phyloP scores from a whole-genome alignment of 257 asterid species.

The Penstemon davidsonii region DNA sequence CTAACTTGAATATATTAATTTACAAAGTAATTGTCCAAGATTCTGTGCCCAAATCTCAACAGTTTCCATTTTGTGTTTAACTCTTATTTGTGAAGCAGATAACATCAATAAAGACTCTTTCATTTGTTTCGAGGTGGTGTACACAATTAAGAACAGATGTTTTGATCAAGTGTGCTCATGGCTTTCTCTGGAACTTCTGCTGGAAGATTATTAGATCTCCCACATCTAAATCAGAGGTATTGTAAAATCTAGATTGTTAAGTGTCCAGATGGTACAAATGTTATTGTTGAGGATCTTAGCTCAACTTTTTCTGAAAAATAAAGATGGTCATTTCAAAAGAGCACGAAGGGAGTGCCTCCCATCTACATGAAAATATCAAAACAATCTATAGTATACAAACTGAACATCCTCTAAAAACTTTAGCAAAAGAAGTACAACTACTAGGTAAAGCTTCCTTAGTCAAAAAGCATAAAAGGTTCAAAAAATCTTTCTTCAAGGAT shows the following conservation, averaged over 20 bases:
- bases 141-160: constrained; percentile 43
- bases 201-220: constrained; percentile 62
- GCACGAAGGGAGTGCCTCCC: no score
- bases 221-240: constrained; percentile 68
- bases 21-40: constrained; percentile 5
- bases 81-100: constrained; percentile 43
- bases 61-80: constrained; percentile 12
- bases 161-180: constrained; percentile 45
- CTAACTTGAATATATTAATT: constrained; percentile 3
- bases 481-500: no score
- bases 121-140: constrained; percentile 66
- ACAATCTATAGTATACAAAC: no score
- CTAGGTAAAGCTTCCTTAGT: no score
- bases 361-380: no score
- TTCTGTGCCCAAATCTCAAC: constrained; percentile 10
- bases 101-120: constrained; percentile 62
- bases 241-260: constrained; percentile 23
- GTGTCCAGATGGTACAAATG: constrained; percentile 26
- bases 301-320: neutral
- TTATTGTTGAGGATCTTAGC: constrained; percentile 14
- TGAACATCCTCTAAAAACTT: no score
- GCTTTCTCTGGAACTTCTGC: constrained; percentile 77
- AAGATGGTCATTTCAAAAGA: no score
- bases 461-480: no score
- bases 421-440: no score